Evolutionary conservation across 257 asterid species (phyloP).

Genomic region (Voacanga thouarsii): DNA sequence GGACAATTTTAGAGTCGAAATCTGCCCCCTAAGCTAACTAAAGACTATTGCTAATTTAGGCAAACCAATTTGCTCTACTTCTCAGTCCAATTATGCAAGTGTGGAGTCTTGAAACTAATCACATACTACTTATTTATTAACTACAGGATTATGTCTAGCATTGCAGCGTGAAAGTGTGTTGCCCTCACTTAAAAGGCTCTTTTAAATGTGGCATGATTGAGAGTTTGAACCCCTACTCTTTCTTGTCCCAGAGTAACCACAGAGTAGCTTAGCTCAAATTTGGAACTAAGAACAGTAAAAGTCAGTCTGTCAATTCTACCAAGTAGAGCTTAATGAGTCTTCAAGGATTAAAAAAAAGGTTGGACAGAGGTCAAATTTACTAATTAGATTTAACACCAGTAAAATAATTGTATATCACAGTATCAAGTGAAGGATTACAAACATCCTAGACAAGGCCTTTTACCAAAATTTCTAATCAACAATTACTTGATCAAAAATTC

Average conservation of each 20-base stretch:
- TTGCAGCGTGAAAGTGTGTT: background rate
- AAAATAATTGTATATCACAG: too few relatives aligned
- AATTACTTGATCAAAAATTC: too few relatives aligned
- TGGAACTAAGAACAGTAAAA: too few relatives aligned
- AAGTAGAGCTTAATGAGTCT: too few relatives aligned
- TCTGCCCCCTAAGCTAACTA: background rate
- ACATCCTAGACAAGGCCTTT: too few relatives aligned
- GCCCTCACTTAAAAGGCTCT: background rate
- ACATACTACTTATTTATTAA: background rate
- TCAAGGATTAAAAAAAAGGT: too few relatives aligned
- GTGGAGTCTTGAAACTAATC: background rate
- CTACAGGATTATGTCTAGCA: background rate
- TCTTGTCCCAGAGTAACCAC: background rate
- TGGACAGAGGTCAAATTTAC: too few relatives aligned
- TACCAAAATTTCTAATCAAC: too few relatives aligned
- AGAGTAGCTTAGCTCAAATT: too few relatives aligned
- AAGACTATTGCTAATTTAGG: background rate
- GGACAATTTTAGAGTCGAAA: constrained; percentile 9
- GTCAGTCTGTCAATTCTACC: too few relatives aligned
- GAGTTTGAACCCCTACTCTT: background rate
- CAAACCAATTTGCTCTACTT: background rate
- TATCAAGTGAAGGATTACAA: too few relatives aligned
- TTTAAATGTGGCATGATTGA: background rate
- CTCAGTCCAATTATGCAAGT: background rate
- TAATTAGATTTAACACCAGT: too few relatives aligned